Percentiles rank a stretch among this genome's conserved stretches.
These are phyloP conservation scores for Vigna reflexopilosa DNA, from an alignment of 306 rosid species.

Conservation along the genomic window DNA sequence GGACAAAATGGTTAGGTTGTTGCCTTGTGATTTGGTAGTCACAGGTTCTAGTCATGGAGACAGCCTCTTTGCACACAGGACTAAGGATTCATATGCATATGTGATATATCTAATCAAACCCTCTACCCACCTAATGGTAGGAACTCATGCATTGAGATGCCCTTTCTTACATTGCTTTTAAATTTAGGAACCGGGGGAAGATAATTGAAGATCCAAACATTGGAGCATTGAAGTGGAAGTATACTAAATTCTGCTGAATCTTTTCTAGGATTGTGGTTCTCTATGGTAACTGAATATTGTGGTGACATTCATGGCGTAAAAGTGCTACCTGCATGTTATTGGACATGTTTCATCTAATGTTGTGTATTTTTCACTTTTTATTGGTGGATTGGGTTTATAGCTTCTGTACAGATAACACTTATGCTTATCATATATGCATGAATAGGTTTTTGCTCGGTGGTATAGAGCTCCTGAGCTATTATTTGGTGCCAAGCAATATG, in stretches of 20 bases:
- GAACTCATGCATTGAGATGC: conserved; percentile 5
- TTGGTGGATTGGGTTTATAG: conserved; percentile 26
- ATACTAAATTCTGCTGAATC: conserved; percentile 9
- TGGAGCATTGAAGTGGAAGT: background rate
- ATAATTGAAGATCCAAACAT: background rate
- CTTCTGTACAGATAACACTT: background rate
- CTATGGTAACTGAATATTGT: conserved; percentile 17
- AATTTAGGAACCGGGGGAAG: background rate
- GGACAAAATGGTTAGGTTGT: background rate
- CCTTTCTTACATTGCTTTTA: conserved; percentile 6
- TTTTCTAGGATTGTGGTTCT: conserved; percentile 15
- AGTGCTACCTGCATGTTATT: conserved; percentile 35
- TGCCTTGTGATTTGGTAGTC: conserved; percentile 17
- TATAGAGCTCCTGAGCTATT: conserved; percentile 95
- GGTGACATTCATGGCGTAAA: conserved; percentile 2
- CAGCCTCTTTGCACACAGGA: background rate
- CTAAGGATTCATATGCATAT: background rate
- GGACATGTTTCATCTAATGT: conserved; percentile 19
- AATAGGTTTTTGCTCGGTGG: conserved; percentile 93
- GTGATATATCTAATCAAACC: background rate
- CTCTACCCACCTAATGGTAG: conserved; percentile 1
- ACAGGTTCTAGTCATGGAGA: background rate
- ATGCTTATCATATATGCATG: conserved; percentile 17
- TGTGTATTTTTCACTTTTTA: conserved; percentile 12
- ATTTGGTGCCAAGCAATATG: conserved; percentile 91